Evolutionary conservation across 192 early-diverging fungal genomes (phyloP), one percentile per base, ranked within the genome.

Genomic region (Coemansia sp.): DNA sequence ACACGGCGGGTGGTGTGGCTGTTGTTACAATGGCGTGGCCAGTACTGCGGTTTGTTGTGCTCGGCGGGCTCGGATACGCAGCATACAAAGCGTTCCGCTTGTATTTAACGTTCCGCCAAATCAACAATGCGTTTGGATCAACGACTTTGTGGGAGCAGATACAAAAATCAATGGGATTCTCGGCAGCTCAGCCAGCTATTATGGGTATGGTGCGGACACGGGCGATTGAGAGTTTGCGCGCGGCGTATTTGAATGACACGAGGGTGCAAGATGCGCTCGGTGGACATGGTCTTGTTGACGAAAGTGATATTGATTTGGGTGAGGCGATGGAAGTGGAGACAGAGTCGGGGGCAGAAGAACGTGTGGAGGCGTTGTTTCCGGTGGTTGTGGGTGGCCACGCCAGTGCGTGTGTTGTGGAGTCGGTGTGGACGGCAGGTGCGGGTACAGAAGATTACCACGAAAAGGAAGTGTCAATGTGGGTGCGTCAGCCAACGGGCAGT

Each of bases 11-110:
- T 8, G 63, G 79, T 27, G 55, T 63, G 6, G 73, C 61, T 0
- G 23, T 81, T 5, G 55, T 63, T 1, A 61, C 63, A 1, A 19
- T 73, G 14, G 73, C 69, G 2, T 81, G 79, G 79, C 79, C 79
- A 2, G 51, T 67, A 1, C 23, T 81, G 35, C 66, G 79, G 14
- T 70, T 67, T n/a, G 79, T 69, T 5, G 56, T 75, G 5, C 22
- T 70, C 0, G 79, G 73, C 14, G 79, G 73, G 0, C 45, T 81
- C 5, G 73, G 65, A 4, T 81, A 75, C 58, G 54, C 60, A 2
- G 64, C 61, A 1, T 72, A 70, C 48, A 66, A 69, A 5, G 11
- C 59, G 49, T 32, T 64, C 2, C 58, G 63, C n/a, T 19, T 59
- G 5, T 45, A 39, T 24, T 12, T 72, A n/a, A 15, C 48, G 5